Conservation (phyloP, 495 filamentous ascomycete genomes). For the Astrothelium subdiscretum region DNA sequence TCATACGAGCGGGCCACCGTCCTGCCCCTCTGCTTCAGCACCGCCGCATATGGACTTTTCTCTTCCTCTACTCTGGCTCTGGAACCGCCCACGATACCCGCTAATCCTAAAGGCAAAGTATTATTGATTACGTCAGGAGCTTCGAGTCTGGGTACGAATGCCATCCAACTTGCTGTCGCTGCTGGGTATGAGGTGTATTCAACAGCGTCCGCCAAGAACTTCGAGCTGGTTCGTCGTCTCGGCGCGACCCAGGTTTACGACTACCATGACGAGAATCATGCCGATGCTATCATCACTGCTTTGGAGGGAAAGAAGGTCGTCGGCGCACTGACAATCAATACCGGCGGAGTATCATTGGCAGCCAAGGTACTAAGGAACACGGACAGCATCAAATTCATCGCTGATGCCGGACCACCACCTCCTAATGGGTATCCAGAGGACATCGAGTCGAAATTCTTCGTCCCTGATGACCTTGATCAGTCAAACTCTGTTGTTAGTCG, state of each 20-base stretch:
- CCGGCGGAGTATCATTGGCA: conserved; percentile 5
- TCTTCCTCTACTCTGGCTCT: conserved; percentile 3
- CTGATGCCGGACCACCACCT: conserved; percentile 28
- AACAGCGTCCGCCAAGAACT: conserved; percentile 21
- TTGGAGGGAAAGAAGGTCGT: conserved; percentile 20
- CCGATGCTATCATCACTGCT: conserved; percentile 27
- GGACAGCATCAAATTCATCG: conserved; percentile 29
- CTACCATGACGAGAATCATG: conserved; percentile 18
- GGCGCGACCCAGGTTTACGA: conserved; percentile 27
- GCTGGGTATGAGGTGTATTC: conserved; percentile 23
- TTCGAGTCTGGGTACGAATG: conserved; percentile 15
- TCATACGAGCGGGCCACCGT: background rate
- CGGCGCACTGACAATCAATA: conserved; percentile 15
- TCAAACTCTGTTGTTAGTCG: background rate
- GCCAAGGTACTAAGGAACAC: conserved; percentile 10
- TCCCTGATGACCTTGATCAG: conserved; percentile 2
- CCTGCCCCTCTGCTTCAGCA: background rate
- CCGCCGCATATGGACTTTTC: conserved; percentile 2
- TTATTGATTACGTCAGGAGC: conserved; percentile 17
- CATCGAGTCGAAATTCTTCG: conserved; percentile 26
- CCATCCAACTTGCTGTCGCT: conserved; percentile 21
- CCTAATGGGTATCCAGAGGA: conserved; percentile 25
- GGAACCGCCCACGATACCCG: conserved; percentile 5
- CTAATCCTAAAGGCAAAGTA: conserved; percentile 9
- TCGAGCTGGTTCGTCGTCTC: conserved; percentile 22